Evolutionary conservation across 1,284 basidiomycete species (phyloP).

Genomic region (Xanthoconium separans): DNA sequence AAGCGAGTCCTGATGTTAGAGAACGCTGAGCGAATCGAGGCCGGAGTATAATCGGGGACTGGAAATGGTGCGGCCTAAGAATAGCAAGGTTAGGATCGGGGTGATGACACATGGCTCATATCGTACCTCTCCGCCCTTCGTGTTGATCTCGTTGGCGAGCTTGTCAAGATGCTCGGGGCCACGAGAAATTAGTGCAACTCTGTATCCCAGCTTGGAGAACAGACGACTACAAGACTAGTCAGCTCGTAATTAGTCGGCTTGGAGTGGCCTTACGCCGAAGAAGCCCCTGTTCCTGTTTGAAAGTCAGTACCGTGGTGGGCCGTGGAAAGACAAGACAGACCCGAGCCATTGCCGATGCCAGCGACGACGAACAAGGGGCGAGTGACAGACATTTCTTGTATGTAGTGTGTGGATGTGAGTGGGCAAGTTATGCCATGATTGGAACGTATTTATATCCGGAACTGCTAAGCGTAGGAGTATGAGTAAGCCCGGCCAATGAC

Average conservation of each 20-base stretch:
- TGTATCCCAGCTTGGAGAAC: slow-evolving; percentile 66
- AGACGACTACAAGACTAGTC: slow-evolving; percentile 44
- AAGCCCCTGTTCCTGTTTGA: slow-evolving; percentile 54
- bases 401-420: neutral
- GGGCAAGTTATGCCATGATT: neutral
- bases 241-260: neutral
- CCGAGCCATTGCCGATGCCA: slow-evolving; percentile 53
- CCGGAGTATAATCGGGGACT: slow-evolving; percentile 52
- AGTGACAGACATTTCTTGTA: slow-evolving; percentile 33
- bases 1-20: slow-evolving; percentile 52
- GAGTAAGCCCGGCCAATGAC: slow-evolving; percentile 23
- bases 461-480: neutral
- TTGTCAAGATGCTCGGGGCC: slow-evolving; percentile 51
- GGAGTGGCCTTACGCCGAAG: slow-evolving; percentile 52
- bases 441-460: slow-evolving; percentile 16
- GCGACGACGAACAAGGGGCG: slow-evolving; percentile 50
- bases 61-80: slow-evolving; percentile 61
- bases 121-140: slow-evolving; percentile 56
- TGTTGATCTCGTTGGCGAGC: slow-evolving; percentile 55
- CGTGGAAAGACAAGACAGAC: slow-evolving; percentile 11
- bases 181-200: slow-evolving; percentile 67
- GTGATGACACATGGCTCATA: slow-evolving; percentile 3
- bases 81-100: neutral
- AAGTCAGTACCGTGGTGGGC: neutral
- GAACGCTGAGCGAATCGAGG: slow-evolving; percentile 56